Evolutionary conservation across 768 basidiomycete genomes (phyloP), one percentile per base, ranked within the genome.

Genomic region (Boletus rubropictus): DNA sequence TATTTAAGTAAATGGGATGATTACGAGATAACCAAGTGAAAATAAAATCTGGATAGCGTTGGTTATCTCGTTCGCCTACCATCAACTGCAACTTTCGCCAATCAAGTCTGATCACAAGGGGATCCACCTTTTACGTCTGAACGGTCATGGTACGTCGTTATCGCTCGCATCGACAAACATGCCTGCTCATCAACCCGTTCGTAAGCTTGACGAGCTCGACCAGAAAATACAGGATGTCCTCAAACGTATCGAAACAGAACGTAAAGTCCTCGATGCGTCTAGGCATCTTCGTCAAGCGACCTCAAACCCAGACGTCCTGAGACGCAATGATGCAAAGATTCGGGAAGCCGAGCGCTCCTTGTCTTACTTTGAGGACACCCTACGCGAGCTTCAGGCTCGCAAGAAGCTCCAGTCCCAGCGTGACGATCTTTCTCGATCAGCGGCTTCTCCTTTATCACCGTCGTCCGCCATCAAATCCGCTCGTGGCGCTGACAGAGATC

Each of bases 151-250:
- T 68, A 42, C 31, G 65, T 46, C 4, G 27, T 53, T 32, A 39
- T 56, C 55, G 48, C 35, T 32, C 25, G 3, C 39, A 44, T 51
- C 46, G 27, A 51, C 50, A 12, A 24, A 22, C 36, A 17, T 8
- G 18, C 39, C 22, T 10, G 27, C 37, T 55, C 18, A 56, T 44
- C 50, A 43, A 5, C 18, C 4, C 36, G 14, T 15, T 22, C n/a
- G 20, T 42, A 50, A 68, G 66, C 54, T 68, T 41, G 61, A 63
- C 61, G 85, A 89, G 70, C 74, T 91, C 70, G 89, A 92, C 80
- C 83, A 84, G 79, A 94, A 93, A 80, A 91, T 94, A 65, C 82
- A 84, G 66, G 89, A 91, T 68, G 82, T 93, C 60, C 81, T 84
- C 72, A 85, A 81, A 69, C 86, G 87, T 67, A 93, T 95, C 66